Percentiles rank a stretch among this genome's conserved stretches.
Conservation (phyloP, 805 yeast species). For the Saturnispora bothae region DNA sequence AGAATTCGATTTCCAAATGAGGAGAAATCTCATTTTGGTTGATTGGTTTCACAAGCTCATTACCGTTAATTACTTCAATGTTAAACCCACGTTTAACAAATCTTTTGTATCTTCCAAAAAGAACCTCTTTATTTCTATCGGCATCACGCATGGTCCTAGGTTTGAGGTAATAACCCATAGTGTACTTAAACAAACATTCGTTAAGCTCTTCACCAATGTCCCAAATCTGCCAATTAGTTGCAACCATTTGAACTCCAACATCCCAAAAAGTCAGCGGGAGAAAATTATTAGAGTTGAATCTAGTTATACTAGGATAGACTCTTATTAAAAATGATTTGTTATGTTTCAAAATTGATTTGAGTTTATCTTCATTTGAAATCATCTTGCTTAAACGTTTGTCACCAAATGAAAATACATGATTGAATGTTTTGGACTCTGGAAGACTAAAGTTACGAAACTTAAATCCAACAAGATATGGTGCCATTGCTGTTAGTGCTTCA, state of each 20-base stretch:
- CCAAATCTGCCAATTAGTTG: conserved; percentile 92
- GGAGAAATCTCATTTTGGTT: conserved; percentile 45
- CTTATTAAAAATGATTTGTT: conserved; percentile 69
- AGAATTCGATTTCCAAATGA: conserved; percentile 47
- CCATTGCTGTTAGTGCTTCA: conserved; percentile 46
- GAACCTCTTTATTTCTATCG: background rate
- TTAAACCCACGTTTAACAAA: conserved; percentile 16
- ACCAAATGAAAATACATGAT: conserved; percentile 80
- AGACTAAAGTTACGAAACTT: conserved; percentile 75
- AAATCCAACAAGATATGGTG: conserved; percentile 63
- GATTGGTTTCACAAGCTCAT: conserved; percentile 66
- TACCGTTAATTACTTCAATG: conserved; percentile 64
- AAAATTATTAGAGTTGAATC: conserved; percentile 74
- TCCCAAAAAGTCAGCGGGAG: conserved; percentile 74
- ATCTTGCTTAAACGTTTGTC: conserved; percentile 59
- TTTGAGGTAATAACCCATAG: conserved; percentile 71
- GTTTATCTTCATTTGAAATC: conserved; percentile 49
- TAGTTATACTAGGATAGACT: conserved; percentile 72
- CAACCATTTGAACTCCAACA: conserved; percentile 87
- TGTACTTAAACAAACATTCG: conserved; percentile 60
- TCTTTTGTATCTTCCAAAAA: conserved; percentile 1
- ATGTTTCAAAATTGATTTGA: conserved; percentile 57
- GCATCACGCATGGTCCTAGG: conserved; percentile 33
- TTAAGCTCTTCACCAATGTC: conserved; percentile 85
- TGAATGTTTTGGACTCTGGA: conserved; percentile 71